Conservation (phyloP, 2,329 filamentous ascomycete species). For the Talaromyces sp. region DNA sequence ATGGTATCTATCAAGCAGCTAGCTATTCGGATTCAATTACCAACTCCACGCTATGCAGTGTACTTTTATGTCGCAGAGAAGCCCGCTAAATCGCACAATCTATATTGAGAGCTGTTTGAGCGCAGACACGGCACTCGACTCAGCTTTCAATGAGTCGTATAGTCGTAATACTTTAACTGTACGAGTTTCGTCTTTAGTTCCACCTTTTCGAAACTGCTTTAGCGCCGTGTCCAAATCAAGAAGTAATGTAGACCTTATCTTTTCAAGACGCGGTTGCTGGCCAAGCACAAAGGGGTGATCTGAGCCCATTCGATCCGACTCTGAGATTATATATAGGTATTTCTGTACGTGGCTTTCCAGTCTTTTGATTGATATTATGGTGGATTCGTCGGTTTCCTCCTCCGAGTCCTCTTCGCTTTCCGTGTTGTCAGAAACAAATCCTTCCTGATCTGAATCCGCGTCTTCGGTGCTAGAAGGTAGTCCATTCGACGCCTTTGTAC, state of each 20-base stretch:
- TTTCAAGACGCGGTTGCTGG: slow-evolving; percentile 55
- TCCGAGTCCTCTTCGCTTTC: slow-evolving; percentile 29
- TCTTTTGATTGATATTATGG: slow-evolving; percentile 39
- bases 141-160: slow-evolving; percentile 61
- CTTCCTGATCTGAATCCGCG: slow-evolving; percentile 34
- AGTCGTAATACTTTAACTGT: slow-evolving; percentile 57
- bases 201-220: slow-evolving; percentile 51
- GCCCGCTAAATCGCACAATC: slow-evolving; percentile 13
- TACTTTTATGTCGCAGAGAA: not conserved
- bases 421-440: slow-evolving; percentile 32
- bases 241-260: slow-evolving; percentile 60
- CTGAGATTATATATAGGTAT: slow-evolving; percentile 55
- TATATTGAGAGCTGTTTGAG: slow-evolving; percentile 46
- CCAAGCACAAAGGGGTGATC: slow-evolving; percentile 62
- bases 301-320: slow-evolving; percentile 51
- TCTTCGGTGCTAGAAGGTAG: slow-evolving; percentile 20
- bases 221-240: slow-evolving; percentile 63
- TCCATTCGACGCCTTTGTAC: slow-evolving; percentile 26
- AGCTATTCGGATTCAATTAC: slow-evolving; percentile 21
- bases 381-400: slow-evolving; percentile 30
- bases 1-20: slow-evolving; percentile 34
- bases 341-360: slow-evolving; percentile 57
- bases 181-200: slow-evolving; percentile 35
- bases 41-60: slow-evolving; percentile 49
- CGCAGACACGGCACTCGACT: slow-evolving; percentile 56